These are phyloP conservation scores for Diplosphaera chodatii DNA, from an alignment of 139 green algal genomes.

Conservation along the genomic window DNA sequence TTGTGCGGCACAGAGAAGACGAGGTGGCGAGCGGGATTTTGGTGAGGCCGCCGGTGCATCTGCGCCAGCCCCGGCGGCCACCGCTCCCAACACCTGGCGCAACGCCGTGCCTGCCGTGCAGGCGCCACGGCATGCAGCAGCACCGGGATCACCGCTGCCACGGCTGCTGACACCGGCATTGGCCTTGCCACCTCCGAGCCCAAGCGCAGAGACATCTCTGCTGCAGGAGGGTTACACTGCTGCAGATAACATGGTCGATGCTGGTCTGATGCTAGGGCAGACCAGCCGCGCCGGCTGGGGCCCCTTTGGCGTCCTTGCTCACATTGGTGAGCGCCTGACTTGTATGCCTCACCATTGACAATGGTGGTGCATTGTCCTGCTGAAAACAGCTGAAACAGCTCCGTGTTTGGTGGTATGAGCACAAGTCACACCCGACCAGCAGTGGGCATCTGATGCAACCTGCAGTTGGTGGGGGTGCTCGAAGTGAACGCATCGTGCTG, in stretches of 20 bases:
- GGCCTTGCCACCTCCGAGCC: background rate
- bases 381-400: no score
- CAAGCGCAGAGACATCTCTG: background rate
- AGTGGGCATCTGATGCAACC: no score
- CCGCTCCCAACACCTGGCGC: background rate
- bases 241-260: constrained; percentile 41
- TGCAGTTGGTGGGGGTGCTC: background rate
- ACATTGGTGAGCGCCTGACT: constrained; percentile 4
- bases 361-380: no score
- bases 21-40: background rate
- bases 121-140: background rate
- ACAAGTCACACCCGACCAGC: no score
- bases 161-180: background rate
- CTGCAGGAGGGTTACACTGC: constrained; percentile 1
- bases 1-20: background rate
- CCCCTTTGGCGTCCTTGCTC: constrained; percentile 47
- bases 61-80: background rate
- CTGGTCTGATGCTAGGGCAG: constrained; percentile 51
- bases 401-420: no score
- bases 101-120: background rate
- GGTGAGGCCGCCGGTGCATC: constrained; percentile 6
- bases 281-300: constrained; percentile 73
- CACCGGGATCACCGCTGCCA: background rate
- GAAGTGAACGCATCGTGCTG: constrained; percentile 6
- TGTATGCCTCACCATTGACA: background rate